A percentile compares a stretch with the other conserved stretches of the same genome.
Conservation (phyloP, 108 stramenopile species). For the Cyclostephanos tholiformis region DNA sequence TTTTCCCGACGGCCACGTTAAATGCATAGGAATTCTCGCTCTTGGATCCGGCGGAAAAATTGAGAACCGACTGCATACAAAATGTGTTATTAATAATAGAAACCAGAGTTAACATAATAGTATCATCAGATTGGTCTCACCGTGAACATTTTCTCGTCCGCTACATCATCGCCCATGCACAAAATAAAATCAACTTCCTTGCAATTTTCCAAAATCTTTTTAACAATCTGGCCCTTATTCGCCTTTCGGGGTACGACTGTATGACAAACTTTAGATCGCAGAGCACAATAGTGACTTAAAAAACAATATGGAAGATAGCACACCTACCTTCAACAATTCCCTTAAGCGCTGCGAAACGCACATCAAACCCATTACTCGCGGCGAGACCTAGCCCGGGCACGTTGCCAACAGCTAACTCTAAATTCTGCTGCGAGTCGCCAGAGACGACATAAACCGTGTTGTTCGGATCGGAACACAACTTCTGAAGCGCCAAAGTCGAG, state of each 20-base stretch:
- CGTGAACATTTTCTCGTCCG: slow-evolving; percentile 98
- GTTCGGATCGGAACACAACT: slow-evolving; percentile 76
- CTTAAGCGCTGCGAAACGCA: slow-evolving; percentile 89
- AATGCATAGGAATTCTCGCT: slow-evolving; percentile 57
- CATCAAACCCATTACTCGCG: slow-evolving; percentile 95
- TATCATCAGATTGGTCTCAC: slow-evolving; percentile 25
- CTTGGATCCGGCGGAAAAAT: slow-evolving; percentile 73
- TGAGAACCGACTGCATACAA: slow-evolving; percentile 66
- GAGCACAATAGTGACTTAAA: no score
- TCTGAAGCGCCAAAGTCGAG: slow-evolving; percentile 70
- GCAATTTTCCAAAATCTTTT: slow-evolving; percentile 75
- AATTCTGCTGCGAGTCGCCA: slow-evolving; percentile 85
- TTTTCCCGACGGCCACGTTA: slow-evolving; percentile 86
- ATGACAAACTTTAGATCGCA: neutral
- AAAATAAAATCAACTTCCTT: slow-evolving; percentile 86
- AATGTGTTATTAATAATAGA: neutral
- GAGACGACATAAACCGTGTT: slow-evolving; percentile 94
- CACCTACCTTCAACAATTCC: slow-evolving; percentile 74
- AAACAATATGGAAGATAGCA: neutral
- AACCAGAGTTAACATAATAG: neutral
- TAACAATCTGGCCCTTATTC: slow-evolving; percentile 89
- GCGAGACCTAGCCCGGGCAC: slow-evolving; percentile 88
- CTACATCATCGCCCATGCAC: slow-evolving; percentile 93
- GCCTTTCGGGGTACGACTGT: slow-evolving; percentile 79
- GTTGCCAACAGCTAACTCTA: slow-evolving; percentile 85